Conservation (phyloP, 768 basidiomycete species). For the Boletus coccyginus region DNA sequence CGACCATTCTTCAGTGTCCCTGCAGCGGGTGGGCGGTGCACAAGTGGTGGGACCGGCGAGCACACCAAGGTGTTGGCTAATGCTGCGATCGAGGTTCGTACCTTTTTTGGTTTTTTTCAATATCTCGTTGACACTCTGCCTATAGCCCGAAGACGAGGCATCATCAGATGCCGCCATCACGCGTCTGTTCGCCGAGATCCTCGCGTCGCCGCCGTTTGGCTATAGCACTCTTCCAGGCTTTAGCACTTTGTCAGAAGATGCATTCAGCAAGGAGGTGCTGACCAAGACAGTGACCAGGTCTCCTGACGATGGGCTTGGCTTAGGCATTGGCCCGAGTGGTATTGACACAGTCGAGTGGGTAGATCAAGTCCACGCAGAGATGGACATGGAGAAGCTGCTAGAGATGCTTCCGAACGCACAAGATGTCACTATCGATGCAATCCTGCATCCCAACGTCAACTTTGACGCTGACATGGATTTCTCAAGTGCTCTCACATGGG, state of each 20-base stretch:
- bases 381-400: conserved; percentile 61
- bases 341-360: conserved; percentile 25
- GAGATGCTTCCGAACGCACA: conserved; percentile 46
- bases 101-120: conserved; percentile 12
- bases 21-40: conserved; percentile 83
- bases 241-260: conserved; percentile 34
- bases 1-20: conserved; percentile 62
- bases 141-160: conserved; percentile 49
- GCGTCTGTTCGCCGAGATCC: conserved; percentile 35
- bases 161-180: conserved; percentile 38
- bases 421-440: conserved; percentile 26
- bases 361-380: conserved; percentile 37
- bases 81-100: conserved; percentile 36
- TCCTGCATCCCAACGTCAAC: conserved; percentile 15
- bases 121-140: conserved; percentile 17
- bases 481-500: conserved; percentile 27
- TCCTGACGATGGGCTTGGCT: conserved; percentile 12
- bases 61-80: conserved; percentile 11
- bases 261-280: conserved; percentile 24
- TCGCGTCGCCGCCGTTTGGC: conserved; percentile 33
- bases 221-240: conserved; percentile 30
- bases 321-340: conserved; percentile 19
- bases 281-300: conserved; percentile 11
- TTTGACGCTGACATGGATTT: conserved; percentile 29
- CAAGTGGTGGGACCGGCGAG: conserved; percentile 28